Base-by-base conservation (phyloP, 495 filamentous ascomycete species). In the Annulohypoxylon maeteangense region DNA sequence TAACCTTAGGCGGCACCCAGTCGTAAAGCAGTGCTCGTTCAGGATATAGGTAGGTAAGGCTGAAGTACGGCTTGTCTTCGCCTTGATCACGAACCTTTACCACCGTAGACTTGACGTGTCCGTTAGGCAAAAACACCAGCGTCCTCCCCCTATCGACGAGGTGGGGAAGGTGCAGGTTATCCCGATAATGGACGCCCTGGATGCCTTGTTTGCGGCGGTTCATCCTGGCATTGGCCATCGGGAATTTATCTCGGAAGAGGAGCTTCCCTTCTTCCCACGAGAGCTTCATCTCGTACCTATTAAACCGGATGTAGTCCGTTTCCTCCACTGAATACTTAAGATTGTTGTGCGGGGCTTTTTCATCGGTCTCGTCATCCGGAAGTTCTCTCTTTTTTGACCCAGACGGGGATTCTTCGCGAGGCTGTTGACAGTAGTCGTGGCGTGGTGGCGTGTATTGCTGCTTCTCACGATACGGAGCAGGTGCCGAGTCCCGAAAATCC, bases 111-210 rank as follows among this genome's bases (percentile, higher is more conserved):
- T 71, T 42, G 11, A 77, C 64, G 38, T 76, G 68, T 0, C 72
- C 72, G 22, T 76, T 67, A 1, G 57, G 51, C 23, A 77, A 53
- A 38, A 78, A 76, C 14, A 76, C 50, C 2, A 79, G 65, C 20
- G 59, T 64, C 11, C 76, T 74, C 7, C 71, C 22, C 25, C 72
- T 75, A 12, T 73, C 11, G 10, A 38, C 38, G 5, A 78, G 57
- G 7, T 31, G 34, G 0, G 80, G 80, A 0, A 82, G 50, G 12
- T 59, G 42, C 0, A 8, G 12, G 62, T 84, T 83, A 18, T 78
- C 67, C 10, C 82, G 78, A 65, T 84, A 84, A 67, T 75, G 76
- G 10, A 69, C 62, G 55, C 82, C 80, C 31, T 81, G 72, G 2
- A 84, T 67, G 0, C 77, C 81, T 2, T 76, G 65, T 0, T 0